A percentile compares a stretch with the other conserved stretches of the same genome.
phyloP scores from a whole-genome alignment of 139 green algal genomes.

The Chara braunii region DNA sequence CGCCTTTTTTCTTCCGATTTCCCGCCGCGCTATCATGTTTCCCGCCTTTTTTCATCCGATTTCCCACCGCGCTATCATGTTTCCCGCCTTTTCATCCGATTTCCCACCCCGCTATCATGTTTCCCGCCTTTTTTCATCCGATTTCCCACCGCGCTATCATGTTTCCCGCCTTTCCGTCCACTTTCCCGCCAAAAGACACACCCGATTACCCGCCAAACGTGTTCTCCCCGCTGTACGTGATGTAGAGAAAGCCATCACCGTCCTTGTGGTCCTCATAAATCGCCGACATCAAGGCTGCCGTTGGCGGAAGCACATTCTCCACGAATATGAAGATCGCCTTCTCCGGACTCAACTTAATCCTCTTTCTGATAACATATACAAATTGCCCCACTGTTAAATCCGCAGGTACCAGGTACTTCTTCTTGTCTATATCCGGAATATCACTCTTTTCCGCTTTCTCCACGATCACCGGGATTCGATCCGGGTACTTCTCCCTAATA shows the following conservation, averaged over 20 bases:
- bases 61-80: too few species aligned
- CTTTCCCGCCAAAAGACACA: too few species aligned
- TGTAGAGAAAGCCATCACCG: conserved; percentile 7
- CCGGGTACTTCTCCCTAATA: conserved; percentile 95
- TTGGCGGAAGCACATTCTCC: neutral
- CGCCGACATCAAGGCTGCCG: conserved; percentile 6
- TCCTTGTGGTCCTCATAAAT: conserved; percentile 3
- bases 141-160: too few species aligned
- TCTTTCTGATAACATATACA: neutral
- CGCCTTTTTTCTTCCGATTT: too few species aligned
- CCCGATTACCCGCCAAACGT: too few species aligned
- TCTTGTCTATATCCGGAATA: conserved; percentile 99
- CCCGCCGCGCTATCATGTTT: too few species aligned
- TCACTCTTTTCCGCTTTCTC: conserved; percentile 89
- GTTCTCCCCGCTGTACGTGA: neutral
- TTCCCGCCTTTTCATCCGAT: too few species aligned
- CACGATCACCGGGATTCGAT: conserved; percentile 95
- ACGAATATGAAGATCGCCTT: conserved; percentile 1
- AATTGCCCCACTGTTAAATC: conserved; percentile 1
- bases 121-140: too few species aligned
- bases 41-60: too few species aligned
- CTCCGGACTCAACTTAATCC: conserved; percentile 2
- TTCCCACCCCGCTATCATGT: too few species aligned
- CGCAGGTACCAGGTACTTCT: conserved; percentile 42
- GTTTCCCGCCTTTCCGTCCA: too few species aligned